Percentiles rank a stretch among this genome's conserved stretches.
These are phyloP conservation scores for Colletotrichum spaethianum DNA, from an alignment of 2,329 filamentous ascomycete genomes.

Conservation along the genomic window DNA sequence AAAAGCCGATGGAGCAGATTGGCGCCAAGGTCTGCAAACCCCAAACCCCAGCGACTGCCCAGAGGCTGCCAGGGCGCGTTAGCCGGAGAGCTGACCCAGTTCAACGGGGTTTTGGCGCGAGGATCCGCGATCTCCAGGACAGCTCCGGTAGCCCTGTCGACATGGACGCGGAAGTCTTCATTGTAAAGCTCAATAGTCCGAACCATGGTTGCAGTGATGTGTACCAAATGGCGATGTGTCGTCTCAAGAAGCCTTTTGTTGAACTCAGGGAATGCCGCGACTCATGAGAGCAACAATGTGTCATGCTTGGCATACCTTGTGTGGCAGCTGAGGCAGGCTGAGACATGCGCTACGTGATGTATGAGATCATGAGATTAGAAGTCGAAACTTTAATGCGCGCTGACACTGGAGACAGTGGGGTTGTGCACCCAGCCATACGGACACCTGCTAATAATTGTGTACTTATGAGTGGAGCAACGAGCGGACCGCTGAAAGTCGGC, in stretches of 20 bases:
- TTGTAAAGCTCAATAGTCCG: constrained; percentile 26
- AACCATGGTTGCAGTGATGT: constrained; percentile 12
- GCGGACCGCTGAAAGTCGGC: background rate
- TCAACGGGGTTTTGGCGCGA: constrained; percentile 9
- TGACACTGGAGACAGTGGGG: background rate
- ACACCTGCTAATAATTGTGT: no score
- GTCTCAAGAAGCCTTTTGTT: background rate
- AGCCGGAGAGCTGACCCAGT: constrained; percentile 37
- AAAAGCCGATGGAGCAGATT: constrained; percentile 27
- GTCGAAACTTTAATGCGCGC: background rate
- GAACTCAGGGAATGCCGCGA: no score
- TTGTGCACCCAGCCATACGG: background rate
- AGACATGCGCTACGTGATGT: background rate
- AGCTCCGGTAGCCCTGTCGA: constrained; percentile 27
- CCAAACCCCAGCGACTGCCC: constrained; percentile 38
- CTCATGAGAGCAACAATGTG: background rate
- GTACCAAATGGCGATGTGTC: background rate
- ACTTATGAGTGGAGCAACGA: background rate
- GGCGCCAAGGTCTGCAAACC: constrained; percentile 31
- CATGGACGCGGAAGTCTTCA: constrained; percentile 28
- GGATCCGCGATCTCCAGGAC: constrained; percentile 31
- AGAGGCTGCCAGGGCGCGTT: constrained; percentile 40
- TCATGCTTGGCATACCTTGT: background rate
- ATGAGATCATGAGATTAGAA: constrained; percentile 19
- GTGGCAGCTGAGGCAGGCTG: background rate